phyloP scores from a whole-genome alignment of 345 rosid genomes.

The Brassica rapa region DNA sequence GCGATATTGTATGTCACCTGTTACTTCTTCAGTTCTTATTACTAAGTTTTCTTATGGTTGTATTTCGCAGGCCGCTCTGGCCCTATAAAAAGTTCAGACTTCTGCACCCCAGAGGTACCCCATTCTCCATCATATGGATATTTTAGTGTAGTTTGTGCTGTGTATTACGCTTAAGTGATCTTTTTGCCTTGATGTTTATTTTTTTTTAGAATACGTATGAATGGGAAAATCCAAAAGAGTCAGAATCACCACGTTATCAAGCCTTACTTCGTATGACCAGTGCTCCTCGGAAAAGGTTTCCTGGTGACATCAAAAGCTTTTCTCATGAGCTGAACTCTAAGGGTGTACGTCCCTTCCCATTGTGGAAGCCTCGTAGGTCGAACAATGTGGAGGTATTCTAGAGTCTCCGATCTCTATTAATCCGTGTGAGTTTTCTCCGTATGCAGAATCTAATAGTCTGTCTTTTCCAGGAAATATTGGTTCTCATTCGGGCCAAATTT shows the following conservation, averaged over 20 bases:
- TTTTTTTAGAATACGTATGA: conserved; percentile 59
- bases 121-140: conserved; percentile 31
- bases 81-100: conserved; percentile 70
- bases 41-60: conserved; percentile 33
- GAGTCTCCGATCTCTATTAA: conserved; percentile 13
- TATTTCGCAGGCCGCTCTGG: conserved; percentile 62
- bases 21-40: conserved; percentile 6
- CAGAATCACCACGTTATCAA: conserved; percentile 99
- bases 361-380: conserved; percentile 88
- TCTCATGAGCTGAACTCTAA: conserved; percentile 99
- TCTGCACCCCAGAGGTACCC: conserved; percentile 89
- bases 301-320: conserved; percentile 95
- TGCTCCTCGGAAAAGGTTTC: conserved; percentile 94
- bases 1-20: conserved; percentile 1
- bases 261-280: conserved; percentile 94
- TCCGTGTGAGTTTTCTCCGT: not conserved
- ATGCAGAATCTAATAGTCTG: conserved; percentile 35
- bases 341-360: conserved; percentile 96
- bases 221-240: conserved; percentile 85
- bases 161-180: conserved; percentile 23
- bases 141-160: conserved; percentile 8
- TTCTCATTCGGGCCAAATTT: conserved; percentile 83
- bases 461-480: conserved; percentile 72
- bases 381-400: conserved; percentile 81
- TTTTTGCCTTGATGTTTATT: conserved; percentile 35